These are phyloP conservation scores for Rhazya stricta DNA, from an alignment of 257 asterid genomes.

Conservation along the genomic window DNA sequence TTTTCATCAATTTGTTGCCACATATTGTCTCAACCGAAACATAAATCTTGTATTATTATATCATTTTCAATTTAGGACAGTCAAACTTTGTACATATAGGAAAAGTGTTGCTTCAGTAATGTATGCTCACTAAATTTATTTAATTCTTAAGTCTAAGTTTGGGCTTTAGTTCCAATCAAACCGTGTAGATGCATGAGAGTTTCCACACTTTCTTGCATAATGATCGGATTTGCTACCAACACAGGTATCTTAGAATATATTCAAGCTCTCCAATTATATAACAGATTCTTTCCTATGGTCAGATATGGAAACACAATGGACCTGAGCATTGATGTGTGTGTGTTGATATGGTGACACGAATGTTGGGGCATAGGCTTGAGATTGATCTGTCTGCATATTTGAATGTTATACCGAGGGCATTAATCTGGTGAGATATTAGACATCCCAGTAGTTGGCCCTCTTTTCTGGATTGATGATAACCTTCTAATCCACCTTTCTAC, in stretches of 20 bases:
- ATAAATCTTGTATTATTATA: neutral
- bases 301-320: neutral
- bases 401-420: neutral
- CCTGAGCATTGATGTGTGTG: neutral
- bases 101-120: neutral
- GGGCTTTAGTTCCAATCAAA: neutral
- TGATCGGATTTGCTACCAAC: neutral
- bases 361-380: neutral
- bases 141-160: neutral
- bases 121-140: neutral
- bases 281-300: neutral
- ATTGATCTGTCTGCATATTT: neutral
- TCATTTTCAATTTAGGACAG: neutral
- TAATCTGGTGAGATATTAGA: neutral
- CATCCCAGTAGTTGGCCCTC: neutral
- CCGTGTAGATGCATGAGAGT: neutral
- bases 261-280: neutral
- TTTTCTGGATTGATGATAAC: slow-evolving; percentile 1
- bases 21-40: neutral
- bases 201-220: neutral
- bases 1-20: slow-evolving; percentile 6
- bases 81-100: neutral
- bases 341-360: neutral
- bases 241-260: neutral
- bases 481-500: neutral